phyloP scores from a whole-genome alignment of 306 rosid species.

The Trifolium subterraneum region DNA sequence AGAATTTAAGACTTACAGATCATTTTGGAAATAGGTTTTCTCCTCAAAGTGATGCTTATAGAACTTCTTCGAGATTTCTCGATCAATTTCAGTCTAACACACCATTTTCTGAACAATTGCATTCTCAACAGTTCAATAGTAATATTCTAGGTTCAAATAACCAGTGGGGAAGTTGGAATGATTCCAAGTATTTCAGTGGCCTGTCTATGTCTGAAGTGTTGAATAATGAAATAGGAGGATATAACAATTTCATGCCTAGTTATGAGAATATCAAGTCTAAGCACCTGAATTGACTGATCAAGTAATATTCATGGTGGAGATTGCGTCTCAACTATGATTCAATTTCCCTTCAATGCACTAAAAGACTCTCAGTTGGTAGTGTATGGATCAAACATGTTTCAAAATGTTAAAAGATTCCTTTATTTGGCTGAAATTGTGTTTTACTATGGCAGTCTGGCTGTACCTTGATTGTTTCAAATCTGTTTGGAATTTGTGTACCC shows the following conservation, averaged over 20 bases:
- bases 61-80: slow-evolving; percentile 44
- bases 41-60: slow-evolving; percentile 48
- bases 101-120: slow-evolving; percentile 46
- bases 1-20: slow-evolving; percentile 47
- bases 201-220: slow-evolving; percentile 47
- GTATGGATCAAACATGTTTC: slow-evolving; percentile 25
- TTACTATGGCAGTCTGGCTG: slow-evolving; percentile 8
- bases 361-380: slow-evolving; percentile 29
- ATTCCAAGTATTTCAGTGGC: slow-evolving; percentile 47
- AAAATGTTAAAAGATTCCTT: not conserved
- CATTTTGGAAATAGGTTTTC: slow-evolving; percentile 41
- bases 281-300: slow-evolving; percentile 33
- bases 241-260: slow-evolving; percentile 44
- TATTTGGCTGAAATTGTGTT: slow-evolving; percentile 28
- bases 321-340: slow-evolving; percentile 27
- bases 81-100: slow-evolving; percentile 52
- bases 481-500: slow-evolving; percentile 32
- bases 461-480: slow-evolving; percentile 4
- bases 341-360: slow-evolving; percentile 27
- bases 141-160: slow-evolving; percentile 45
- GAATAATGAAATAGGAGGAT: slow-evolving; percentile 46
- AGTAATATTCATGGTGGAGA: slow-evolving; percentile 32
- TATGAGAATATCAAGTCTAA: slow-evolving; percentile 49
- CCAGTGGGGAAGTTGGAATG: slow-evolving; percentile 53
- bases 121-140: slow-evolving; percentile 46